Conservation (phyloP, 306 rosid species). For the Begonia masoniana region DNA sequence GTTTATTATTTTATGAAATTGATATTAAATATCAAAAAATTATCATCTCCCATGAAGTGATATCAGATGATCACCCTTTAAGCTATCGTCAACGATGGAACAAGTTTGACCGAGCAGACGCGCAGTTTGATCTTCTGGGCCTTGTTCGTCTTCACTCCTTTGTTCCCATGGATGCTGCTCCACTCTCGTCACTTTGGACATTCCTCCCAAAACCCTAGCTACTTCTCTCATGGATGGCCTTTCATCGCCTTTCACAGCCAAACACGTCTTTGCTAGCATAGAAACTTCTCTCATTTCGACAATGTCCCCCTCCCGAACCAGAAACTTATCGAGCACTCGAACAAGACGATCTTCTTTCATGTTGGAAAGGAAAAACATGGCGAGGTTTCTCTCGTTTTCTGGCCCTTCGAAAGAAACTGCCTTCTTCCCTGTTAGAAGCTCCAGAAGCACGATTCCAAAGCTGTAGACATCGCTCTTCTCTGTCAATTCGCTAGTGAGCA, state of each 20-base stretch:
- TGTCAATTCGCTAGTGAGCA: too few species aligned
- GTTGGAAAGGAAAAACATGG: not conserved
- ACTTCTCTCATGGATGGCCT: not conserved
- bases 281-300: not conserved
- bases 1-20: too few species aligned
- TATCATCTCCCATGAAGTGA: too few species aligned
- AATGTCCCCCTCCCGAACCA: not conserved
- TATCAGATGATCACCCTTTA: too few species aligned
- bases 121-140: not conserved
- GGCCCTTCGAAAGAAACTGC: too few species aligned
- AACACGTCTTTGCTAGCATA: not conserved
- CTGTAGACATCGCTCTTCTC: too few species aligned
- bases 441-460: too few species aligned
- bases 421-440: too few species aligned
- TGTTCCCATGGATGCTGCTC: not conserved
- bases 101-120: not conserved
- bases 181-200: not conserved
- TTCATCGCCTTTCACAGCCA: not conserved
- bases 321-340: not conserved
- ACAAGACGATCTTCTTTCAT: not conserved
- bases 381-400: too few species aligned
- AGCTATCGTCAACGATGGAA: too few species aligned
- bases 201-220: not conserved
- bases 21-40: too few species aligned
- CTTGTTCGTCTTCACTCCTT: not conserved